Evolutionary conservation across 352 stramenopile species (phyloP), one percentile per base, ranked within the genome.

Genomic region (Globisporangium orthogonon): DNA sequence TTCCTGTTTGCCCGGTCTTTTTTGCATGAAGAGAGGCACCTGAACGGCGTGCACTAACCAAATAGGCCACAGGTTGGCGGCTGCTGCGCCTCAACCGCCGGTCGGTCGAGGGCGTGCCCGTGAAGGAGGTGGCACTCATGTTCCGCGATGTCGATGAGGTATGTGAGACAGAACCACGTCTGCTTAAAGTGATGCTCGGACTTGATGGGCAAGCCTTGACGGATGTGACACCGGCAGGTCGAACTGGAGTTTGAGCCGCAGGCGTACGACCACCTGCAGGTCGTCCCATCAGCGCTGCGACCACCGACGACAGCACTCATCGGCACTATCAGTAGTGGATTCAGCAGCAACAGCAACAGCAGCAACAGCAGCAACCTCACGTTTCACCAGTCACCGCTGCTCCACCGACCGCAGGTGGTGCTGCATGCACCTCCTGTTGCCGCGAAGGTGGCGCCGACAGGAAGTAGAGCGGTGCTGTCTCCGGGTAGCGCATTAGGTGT

Each of bases 41-140:
- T 23, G 23, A 23, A 23, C 23, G 23, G 1, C 1, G 23, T 1
- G 23, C 23, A 23, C 23, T 23, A 23, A 23, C 23, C 33, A 9
- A 37, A 5, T 37, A 9, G 47, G 10, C 46, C n/a, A 31, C 52
- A 85, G 74, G 74, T 11, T 78, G 71, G 46, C 58, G 80, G 14
- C 52, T 85, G 58, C 60, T 67, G 52, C 54, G 41, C 23, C 78
- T 85, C 11, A 78, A 82, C 37, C 61, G 63, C 18, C 59, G 59
- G 35, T 58, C 59, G 6, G 73, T 78, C 58, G 55, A 46, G 29
- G 72, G 70, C 2, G 29, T 69, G 37, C 54, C 58, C 5, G 65
- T 85, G 46, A 66, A 61, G 15, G 60, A 82, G 17, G 72, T 82
- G 14, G 74, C 74, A 0, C 58, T 54, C 11, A 61, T 80, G 45